Evolutionary conservation across 768 basidiomycete genomes (phyloP).

Genomic region (Termitomyces sp.): DNA sequence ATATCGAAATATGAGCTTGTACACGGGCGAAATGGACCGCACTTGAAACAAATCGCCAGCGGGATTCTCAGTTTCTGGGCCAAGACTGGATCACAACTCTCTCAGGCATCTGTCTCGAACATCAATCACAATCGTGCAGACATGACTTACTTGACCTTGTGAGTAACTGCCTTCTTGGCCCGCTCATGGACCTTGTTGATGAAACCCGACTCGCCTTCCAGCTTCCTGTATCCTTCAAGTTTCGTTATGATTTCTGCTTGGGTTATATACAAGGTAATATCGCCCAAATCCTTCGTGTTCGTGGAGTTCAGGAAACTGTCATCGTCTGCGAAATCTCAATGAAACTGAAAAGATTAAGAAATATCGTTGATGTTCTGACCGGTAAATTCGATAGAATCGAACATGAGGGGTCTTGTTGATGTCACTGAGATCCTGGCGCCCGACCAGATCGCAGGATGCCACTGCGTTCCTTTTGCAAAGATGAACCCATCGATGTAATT

Average conservation of each 20-base stretch:
- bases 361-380: background rate
- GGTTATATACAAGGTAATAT: conserved; percentile 12
- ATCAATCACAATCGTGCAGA: background rate
- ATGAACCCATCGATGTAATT: background rate
- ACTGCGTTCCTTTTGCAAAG: background rate
- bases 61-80: background rate
- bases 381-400: background rate
- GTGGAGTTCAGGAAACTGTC: conserved; percentile 15
- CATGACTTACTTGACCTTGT: conserved; percentile 20
- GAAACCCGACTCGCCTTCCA: background rate
- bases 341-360: background rate
- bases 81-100: background rate
- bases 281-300: conserved; percentile 13
- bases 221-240: background rate
- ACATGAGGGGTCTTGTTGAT: background rate
- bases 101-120: background rate
- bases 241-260: background rate
- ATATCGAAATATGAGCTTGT: background rate
- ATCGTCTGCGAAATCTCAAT: conserved; percentile 17
- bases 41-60: background rate
- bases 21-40: background rate
- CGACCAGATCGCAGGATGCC: background rate
- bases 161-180: conserved; percentile 13
- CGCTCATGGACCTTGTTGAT: background rate
- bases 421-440: background rate